A percentile compares a stretch with the other conserved stretches of the same genome.
Evolutionary conservation across 2,329 filamentous ascomycete species (phyloP).

Genomic region (Colletotrichum kahawae): DNA sequence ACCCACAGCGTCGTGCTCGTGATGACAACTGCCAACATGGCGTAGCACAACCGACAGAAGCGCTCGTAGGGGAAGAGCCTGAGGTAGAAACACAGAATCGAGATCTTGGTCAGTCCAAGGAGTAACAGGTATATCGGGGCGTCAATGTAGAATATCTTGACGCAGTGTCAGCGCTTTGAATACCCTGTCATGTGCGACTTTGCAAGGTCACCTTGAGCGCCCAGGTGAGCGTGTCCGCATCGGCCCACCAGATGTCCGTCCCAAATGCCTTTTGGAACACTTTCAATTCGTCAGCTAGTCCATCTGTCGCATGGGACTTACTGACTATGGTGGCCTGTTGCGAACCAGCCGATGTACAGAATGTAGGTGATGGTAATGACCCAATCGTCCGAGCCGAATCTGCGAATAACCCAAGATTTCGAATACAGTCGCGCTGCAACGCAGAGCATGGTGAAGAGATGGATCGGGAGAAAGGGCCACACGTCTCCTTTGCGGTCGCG

Average conservation of each 20-base stretch:
- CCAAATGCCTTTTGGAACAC: not conserved
- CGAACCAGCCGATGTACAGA: constrained; percentile 1
- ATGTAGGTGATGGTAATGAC: not conserved
- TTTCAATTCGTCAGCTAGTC: not conserved
- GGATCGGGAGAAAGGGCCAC: constrained; percentile 7
- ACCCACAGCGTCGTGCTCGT: not conserved
- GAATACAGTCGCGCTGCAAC: not conserved
- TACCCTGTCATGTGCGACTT: no score
- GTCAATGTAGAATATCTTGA: constrained; percentile 3
- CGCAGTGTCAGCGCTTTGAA: not conserved
- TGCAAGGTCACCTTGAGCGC: not conserved
- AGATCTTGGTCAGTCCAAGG: constrained; percentile 1
- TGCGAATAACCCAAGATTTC: not conserved
- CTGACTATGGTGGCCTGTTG: not conserved
- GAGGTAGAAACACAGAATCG: constrained; percentile 6
- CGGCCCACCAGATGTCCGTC: constrained; percentile 6
- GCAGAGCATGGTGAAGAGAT: not conserved
- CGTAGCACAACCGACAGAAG: constrained; percentile 1
- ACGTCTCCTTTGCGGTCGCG: not conserved
- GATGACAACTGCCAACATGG: not conserved
- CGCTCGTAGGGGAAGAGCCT: constrained; percentile 4
- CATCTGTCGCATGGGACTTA: not conserved
- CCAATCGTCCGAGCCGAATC: constrained; percentile 1
- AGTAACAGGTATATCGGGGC: not conserved
- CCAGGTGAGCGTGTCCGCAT: not conserved